Evolutionary conservation across 116 monocot species (phyloP), one percentile per base, ranked within the genome.

Genomic region (Posidonia oceanica): DNA sequence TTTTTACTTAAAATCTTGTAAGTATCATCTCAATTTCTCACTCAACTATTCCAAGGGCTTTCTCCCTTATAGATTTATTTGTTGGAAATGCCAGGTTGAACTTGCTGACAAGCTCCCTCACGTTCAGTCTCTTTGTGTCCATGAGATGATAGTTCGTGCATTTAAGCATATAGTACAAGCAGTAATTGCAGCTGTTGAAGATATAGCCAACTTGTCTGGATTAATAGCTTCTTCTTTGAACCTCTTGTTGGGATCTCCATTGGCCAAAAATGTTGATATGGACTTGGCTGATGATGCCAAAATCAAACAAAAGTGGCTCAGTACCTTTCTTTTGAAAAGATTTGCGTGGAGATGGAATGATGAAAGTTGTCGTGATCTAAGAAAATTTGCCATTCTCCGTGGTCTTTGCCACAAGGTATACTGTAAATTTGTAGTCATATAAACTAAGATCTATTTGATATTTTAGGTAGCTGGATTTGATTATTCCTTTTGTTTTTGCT

Each of bases 21-120:
- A 48, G 1, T 29, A 29, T 29, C 7, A 48, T 7, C 48, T 48
- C 11, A 48, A 48, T 48, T 48, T 48, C 12, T 48, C 48, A 48
- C 12, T 48, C 12, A 48, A 10, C 12, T 48, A 12, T 12, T 48
- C 48, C 12, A 10, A 48, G 12, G 48, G 7, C 48, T 48, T 48
- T 48, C 48, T 10, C 12, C 48, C 22, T 20, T 55, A 12, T 52
- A 48, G 38, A 3, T 17, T 54, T 53, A 16, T 20, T 54, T 62
- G 52, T 52, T 20, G 22, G 8, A 70, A 29, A 7, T 57, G n/a
- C 20, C 71, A 95, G 95, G 84, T 95, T 79, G 95, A 95, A 69
- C 82, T 95, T 66, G 82, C 95, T 20, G 91, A 95, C 59, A 91
- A 95, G 73, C 95, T 95, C 42, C 88, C 95, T 41, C 95, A 95